Base-by-base conservation (phyloP, 2,329 filamentous ascomycete species). In the Gyromitra esculenta region DNA sequence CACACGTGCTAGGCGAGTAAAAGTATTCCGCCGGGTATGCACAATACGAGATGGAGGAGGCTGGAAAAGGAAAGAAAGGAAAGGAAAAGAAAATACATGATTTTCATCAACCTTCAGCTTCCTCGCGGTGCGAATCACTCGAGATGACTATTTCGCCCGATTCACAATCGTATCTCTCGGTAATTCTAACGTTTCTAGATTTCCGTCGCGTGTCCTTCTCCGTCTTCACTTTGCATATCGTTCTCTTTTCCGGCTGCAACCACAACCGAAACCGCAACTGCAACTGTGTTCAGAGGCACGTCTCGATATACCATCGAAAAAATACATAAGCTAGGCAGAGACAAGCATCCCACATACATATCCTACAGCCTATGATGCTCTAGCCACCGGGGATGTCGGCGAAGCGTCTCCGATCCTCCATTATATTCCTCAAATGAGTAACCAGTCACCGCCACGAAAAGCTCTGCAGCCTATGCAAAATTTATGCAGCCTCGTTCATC, bases 1-100 rank as follows among this genome's bases (percentile, higher is more conserved):
- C 59, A 69, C 75, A 77, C 75, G 75, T 77, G 75, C 63, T 77
- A 70, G 64, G 71, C 75, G 71, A 75, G 75, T 67, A 54, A 69
- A 71, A 62, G 37, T 18, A 64, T 59, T 18, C 64, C 35, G 56
- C 48, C 68, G 54, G 15, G 66, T 52, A 52, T 21, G 25, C 72
- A 69, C 59, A 39, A 75, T 71, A 65, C 72, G 65, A 62, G 64
- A 64, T 50, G 69, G 45, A 31, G 25, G 25, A 31, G 25, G 2
- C 25, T 31, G 25, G 59, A 39, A 48, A n/a, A 11, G 9, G 35
- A 18, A 63, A 62, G 57, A 54, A 63, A 64, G 2, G 9, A n/a
- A 56, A 63, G 41, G 18, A 15, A 67, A 56, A 39, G 18, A 41
- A 68, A 35, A 31, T 31, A 31, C 2, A 31, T 31, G 25, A 31